Evolutionary conservation across 768 basidiomycete species (phyloP), one percentile per base, ranked within the genome.

Genomic region (Guyanaporus albipodus): DNA sequence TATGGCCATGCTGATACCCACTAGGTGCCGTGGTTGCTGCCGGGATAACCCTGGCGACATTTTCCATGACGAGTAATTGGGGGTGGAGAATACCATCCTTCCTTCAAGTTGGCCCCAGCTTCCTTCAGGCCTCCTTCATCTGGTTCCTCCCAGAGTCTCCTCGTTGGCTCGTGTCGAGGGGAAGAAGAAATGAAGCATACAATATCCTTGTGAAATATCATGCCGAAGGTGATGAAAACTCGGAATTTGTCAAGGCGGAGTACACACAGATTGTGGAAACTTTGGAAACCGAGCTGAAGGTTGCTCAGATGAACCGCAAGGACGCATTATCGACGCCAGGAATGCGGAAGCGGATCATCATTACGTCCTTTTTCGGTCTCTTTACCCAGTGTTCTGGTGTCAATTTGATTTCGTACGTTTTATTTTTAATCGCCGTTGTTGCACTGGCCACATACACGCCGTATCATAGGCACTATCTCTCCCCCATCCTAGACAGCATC

Each of bases 1-100:
- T 24, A 14, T 6, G 18, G 14, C 15, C 4, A 3, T 38, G 17
- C 14, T 42, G 15, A 59, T 26, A 5, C 8, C 4, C 38, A 3
- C 4, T 17, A 58, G 57, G 57, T 15, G 22, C 58, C 18, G 4
- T 53, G 8, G 21, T 23, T 8, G 79, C 80, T 5, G 79, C 80
- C 8, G 77, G 73, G 6, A 44, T 49, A 24, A 87, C 83, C 0
- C 76, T 84, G 32, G 78, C 80, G 6, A 85, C 85, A 0, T 86
- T 85, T 68, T 47, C 67, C 8, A 80, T 85, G 72, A 44, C 53
- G 0, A 75, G 54, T 39, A 73, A 78, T 55, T 83, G 80, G 81
- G 79, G 76, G 11, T 84, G 83, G 83, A 73, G 82, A 15, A 80
- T 83, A 18, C 83, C 81, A 0, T 59, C 57, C 2, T 78, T 81